phyloP scores from a whole-genome alignment of 2,329 filamentous ascomycete genomes.

The Parastagonospora avenae region DNA sequence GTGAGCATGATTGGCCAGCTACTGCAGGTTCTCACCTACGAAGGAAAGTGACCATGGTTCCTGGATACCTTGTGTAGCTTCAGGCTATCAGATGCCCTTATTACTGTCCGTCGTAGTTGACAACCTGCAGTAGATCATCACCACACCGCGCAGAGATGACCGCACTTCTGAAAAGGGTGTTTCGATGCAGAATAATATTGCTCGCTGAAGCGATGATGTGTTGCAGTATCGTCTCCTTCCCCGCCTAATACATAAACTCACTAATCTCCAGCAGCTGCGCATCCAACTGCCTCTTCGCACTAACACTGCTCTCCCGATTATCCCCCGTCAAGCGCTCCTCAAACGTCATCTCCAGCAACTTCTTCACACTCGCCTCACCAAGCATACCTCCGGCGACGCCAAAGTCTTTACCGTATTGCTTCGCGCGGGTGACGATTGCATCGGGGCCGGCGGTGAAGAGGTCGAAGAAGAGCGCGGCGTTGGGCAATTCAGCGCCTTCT shows the following conservation, averaged over 20 bases:
- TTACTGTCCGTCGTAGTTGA: too few relatives aligned
- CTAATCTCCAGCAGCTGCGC: slow-evolving; percentile 72
- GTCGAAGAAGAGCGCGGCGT: slow-evolving; percentile 70
- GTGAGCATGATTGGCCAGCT: background rate
- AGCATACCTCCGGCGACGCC: slow-evolving; percentile 39
- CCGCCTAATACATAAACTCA: slow-evolving; percentile 65
- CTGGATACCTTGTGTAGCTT: too few relatives aligned
- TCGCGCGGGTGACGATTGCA: slow-evolving; percentile 67
- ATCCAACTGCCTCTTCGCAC: slow-evolving; percentile 71
- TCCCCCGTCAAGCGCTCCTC: slow-evolving; percentile 63
- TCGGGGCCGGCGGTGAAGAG: slow-evolving; percentile 71
- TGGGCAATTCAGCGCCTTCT: slow-evolving; percentile 66
- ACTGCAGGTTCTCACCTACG: too few relatives aligned
- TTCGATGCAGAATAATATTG: background rate
- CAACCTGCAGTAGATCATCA: too few relatives aligned
- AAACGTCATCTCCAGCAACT: slow-evolving; percentile 49
- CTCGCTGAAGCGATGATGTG: background rate
- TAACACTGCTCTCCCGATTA: slow-evolving; percentile 67
- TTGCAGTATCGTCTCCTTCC: background rate
- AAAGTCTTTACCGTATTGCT: slow-evolving; percentile 45
- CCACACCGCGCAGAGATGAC: background rate
- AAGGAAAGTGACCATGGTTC: too few relatives aligned
- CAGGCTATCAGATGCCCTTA: too few relatives aligned
- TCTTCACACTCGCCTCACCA: slow-evolving; percentile 47
- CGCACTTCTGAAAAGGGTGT: background rate